Evolutionary conservation across 768 basidiomycete genomes (phyloP).

Genomic region (Sistotremastrum suecicum): DNA sequence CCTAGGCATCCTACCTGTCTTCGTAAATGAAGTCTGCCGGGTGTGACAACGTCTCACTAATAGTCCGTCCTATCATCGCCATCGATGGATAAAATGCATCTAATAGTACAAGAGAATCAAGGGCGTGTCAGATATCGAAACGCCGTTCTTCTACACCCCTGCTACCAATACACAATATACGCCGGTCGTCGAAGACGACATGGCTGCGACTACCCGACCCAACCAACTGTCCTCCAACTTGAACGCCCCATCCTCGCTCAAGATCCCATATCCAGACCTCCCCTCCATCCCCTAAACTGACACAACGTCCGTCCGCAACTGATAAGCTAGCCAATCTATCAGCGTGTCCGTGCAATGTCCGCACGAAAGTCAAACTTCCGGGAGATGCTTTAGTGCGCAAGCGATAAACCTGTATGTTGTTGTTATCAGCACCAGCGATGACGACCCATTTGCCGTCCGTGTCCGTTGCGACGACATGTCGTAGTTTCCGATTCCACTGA

Average conservation of each 20-base stretch:
- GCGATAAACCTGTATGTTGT: constrained; percentile 54
- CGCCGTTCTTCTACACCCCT: neutral
- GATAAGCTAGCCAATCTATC: constrained; percentile 54
- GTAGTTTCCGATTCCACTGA: constrained; percentile 68
- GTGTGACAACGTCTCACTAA: too few relatives aligned
- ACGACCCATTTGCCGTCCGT: constrained; percentile 83
- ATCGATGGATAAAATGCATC: neutral
- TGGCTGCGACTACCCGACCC: neutral
- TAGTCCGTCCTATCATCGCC: too few relatives aligned
- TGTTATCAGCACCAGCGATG: constrained; percentile 34
- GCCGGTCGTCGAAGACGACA: constrained; percentile 1
- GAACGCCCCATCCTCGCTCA: constrained; percentile 34
- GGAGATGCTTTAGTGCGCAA: constrained; percentile 38
- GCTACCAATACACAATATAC: neutral
- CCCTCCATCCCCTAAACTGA: constrained; percentile 57
- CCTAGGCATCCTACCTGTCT: constrained; percentile 36
- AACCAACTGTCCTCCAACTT: constrained; percentile 12
- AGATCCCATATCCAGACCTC: constrained; percentile 82
- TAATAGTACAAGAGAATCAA: neutral
- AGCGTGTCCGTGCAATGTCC: constrained; percentile 55
- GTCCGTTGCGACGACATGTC: constrained; percentile 54
- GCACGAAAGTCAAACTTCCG: constrained; percentile 58
- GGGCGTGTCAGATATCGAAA: neutral
- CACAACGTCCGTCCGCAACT: constrained; percentile 71
- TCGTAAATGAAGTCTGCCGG: constrained; percentile 9